Percentiles rank a stretch among this genome's conserved stretches.
Evolutionary conservation across 306 rosid genomes (phyloP).

Genomic region (Benincasa hispida): DNA sequence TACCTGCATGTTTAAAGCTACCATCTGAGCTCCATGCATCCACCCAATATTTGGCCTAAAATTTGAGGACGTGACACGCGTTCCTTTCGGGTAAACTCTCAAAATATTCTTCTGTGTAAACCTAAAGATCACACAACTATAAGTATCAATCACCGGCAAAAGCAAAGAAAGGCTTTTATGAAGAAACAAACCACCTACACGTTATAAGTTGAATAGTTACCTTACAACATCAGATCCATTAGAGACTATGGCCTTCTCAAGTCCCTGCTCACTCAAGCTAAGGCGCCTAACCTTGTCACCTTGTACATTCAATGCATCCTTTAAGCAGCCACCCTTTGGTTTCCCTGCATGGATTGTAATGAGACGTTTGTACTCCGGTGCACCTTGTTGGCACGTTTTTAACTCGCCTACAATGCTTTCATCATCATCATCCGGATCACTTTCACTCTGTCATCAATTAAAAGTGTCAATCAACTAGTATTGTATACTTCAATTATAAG

Average conservation of each 20-base stretch:
- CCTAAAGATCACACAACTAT: constrained; percentile 27
- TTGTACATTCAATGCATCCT: constrained; percentile 30
- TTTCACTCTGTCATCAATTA: constrained; percentile 30
- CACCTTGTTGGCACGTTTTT: constrained; percentile 31
- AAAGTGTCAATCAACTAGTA: not conserved
- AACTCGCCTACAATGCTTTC: constrained; percentile 22
- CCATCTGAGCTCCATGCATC: constrained; percentile 95
- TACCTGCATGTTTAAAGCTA: constrained; percentile 95
- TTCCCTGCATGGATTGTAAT: constrained; percentile 91
- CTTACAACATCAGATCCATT: constrained; percentile 57
- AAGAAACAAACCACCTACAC: not conserved
- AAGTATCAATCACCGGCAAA: constrained; percentile 1
- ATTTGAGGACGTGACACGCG: constrained; percentile 67
- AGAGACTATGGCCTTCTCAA: constrained; percentile 41
- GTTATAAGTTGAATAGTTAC: constrained; percentile 19
- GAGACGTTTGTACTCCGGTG: constrained; percentile 51
- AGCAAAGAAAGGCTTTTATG: not conserved
- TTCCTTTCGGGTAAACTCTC: constrained; percentile 81
- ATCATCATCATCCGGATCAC: constrained; percentile 47
- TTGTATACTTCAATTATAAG: not conserved
- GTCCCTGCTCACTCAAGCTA: constrained; percentile 69
- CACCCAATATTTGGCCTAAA: constrained; percentile 78
- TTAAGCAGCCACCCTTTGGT: constrained; percentile 48
- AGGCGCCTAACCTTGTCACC: constrained; percentile 58
- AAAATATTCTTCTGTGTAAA: constrained; percentile 68